A percentile compares a stretch with the other conserved stretches of the same genome.
Evolutionary conservation across 2,329 filamentous ascomycete genomes (phyloP).

Genomic region (Nannizzia gypsea): DNA sequence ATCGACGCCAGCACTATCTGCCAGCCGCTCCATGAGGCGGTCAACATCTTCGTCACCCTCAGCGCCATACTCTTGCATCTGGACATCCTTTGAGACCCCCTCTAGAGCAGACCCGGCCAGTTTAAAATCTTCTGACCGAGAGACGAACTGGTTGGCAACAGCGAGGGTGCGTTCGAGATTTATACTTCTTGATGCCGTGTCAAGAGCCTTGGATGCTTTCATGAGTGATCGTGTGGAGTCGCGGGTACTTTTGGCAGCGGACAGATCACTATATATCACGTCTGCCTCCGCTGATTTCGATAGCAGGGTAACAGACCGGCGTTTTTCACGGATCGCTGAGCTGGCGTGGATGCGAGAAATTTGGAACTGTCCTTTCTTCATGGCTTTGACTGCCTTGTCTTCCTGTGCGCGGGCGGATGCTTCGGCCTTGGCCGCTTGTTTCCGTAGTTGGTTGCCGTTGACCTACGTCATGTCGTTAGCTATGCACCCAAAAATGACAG

Average conservation of each 20-base stretch:
- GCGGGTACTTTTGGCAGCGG: slow-evolving; percentile 37
- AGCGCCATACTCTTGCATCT: slow-evolving; percentile 35
- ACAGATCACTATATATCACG: slow-evolving; percentile 39
- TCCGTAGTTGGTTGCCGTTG: slow-evolving; percentile 38
- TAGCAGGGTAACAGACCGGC: slow-evolving; percentile 35
- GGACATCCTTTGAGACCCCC: slow-evolving; percentile 31
- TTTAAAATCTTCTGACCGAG: slow-evolving; percentile 33
- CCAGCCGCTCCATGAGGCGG: slow-evolving; percentile 34
- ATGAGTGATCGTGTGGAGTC: slow-evolving; percentile 36
- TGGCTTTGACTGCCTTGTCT: slow-evolving; percentile 37
- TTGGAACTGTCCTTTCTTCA: slow-evolving; percentile 39
- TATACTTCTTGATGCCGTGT: slow-evolving; percentile 35
- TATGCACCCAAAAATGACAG: not conserved
- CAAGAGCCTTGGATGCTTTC: slow-evolving; percentile 34
- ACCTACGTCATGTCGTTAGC: slow-evolving; percentile 22
- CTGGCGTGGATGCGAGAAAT: slow-evolving; percentile 39
- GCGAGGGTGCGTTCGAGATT: slow-evolving; percentile 34
- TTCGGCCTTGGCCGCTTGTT: slow-evolving; percentile 37
- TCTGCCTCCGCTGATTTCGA: slow-evolving; percentile 37
- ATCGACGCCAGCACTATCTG: slow-evolving; percentile 35
- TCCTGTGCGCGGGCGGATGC: slow-evolving; percentile 37
- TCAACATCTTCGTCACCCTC: slow-evolving; percentile 32
- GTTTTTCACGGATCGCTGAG: slow-evolving; percentile 36
- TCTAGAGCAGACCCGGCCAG: slow-evolving; percentile 33
- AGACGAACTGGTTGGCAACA: slow-evolving; percentile 34